A percentile compares a stretch with the other conserved stretches of the same genome.
phyloP scores from a whole-genome alignment of 805 yeast genomes.

The Blastobotrys terrestris region DNA sequence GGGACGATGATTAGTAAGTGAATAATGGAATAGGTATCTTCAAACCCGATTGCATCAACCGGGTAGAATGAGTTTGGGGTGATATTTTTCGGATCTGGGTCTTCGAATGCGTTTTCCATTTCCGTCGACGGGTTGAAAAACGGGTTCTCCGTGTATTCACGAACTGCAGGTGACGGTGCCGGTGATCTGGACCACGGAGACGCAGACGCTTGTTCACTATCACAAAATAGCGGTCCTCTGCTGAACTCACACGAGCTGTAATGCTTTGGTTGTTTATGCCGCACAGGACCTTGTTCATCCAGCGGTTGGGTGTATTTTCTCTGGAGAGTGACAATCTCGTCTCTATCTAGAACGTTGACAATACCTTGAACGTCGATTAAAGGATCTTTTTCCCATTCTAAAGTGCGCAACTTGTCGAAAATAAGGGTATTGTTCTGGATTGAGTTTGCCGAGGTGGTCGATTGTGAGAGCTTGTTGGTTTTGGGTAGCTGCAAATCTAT shows the following conservation, averaged over 20 bases:
- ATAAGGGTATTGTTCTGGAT: conserved; percentile 7
- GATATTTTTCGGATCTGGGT: conserved; percentile 14
- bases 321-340: conserved; percentile 23
- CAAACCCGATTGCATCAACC: conserved; percentile 28
- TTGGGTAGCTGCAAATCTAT: background rate
- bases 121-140: conserved; percentile 21
- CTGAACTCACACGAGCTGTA: background rate
- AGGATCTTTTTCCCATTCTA: conserved; percentile 28
- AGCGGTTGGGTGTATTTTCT: conserved; percentile 21
- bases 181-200: conserved; percentile 31
- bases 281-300: background rate
- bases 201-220: conserved; percentile 25
- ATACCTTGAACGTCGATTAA: conserved; percentile 28
- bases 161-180: conserved; percentile 29
- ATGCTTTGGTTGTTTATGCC: background rate
- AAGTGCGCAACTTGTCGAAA: conserved; percentile 20
- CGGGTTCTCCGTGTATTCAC: conserved; percentile 23
- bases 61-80: conserved; percentile 10
- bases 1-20: conserved; percentile 27
- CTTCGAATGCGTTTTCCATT: conserved; percentile 21
- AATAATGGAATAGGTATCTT: conserved; percentile 26
- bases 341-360: conserved; percentile 22
- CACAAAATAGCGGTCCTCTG: conserved; percentile 17
- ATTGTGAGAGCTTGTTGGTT: background rate
- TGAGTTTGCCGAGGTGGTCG: background rate